Base-by-base conservation (phyloP, 2,329 filamentous ascomycete species). In the Nothopassalora personata region DNA sequence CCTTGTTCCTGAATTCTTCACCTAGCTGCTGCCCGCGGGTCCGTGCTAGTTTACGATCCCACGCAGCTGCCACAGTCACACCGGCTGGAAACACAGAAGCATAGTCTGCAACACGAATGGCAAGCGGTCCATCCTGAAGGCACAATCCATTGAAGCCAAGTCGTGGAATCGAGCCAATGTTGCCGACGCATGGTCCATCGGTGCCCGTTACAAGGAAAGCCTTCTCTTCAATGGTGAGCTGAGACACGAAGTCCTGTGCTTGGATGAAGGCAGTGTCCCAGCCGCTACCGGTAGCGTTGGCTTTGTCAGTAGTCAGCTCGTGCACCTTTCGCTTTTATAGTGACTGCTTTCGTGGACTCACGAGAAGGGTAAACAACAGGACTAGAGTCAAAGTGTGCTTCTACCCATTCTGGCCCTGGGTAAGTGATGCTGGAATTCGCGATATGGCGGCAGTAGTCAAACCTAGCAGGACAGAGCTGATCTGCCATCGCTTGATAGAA, bases 21-120 rank as follows among this genome's bases (percentile, higher is more conserved):
- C 84, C 92, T 66, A 94, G 86, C 0, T 87, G 89, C 64, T 84
- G 85, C 4, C 91, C 92, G 47, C 90, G 86, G 63, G 83, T 77
- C 67, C 89, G 90, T 85, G 96, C 95, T 52, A 96, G 76, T 31
- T 88, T 83, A 65, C 86, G 88, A 72, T 91, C 94, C 88, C 90
- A 97, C 0, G 91, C 96, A 0, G 92, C 90, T 1, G 90, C 92
- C 0, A 92, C 88, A 0, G 91, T 96, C 60, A 96, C 82, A 7
- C 91, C 92, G 4, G 91, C 91, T 0, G 92, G 92, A 67, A 94
- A 95, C 0, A 91, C 90, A 0, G 90, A 92, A 36, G 86, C 84
- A 70, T 95, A 91, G 66, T 96, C 90, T 4, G 88, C 83, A 63
- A 90, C 91, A 19, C 91, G 81, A 56, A 96, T 80, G 0, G 92